Evolutionary conservation across 345 rosid species (phyloP).

Genomic region (Arabidopsis arenosa): DNA sequence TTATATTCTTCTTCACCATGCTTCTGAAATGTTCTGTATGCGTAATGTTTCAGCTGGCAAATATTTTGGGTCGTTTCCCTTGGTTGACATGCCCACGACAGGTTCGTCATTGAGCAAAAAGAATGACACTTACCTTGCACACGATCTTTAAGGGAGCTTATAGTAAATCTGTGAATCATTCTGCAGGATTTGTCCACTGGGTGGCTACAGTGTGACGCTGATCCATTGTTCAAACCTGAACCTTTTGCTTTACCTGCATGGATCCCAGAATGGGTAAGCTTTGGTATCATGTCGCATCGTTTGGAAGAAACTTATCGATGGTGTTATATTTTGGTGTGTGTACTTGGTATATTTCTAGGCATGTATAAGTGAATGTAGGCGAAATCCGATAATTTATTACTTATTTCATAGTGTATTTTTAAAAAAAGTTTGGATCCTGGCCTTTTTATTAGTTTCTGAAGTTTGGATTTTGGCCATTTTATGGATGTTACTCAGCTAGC

Average conservation of each 20-base stretch:
- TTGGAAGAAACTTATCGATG: neutral
- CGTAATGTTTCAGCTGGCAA: slow-evolving; percentile 77
- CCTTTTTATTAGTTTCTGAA: neutral
- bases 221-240: slow-evolving; percentile 88
- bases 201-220: slow-evolving; percentile 97
- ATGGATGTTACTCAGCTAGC: too few relatives aligned
- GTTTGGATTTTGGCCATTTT: too few relatives aligned
- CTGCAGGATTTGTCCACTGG: slow-evolving; percentile 87
- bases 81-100: slow-evolving; percentile 98
- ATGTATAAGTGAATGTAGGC: neutral
- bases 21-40: slow-evolving; percentile 17
- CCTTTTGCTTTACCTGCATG: slow-evolving; percentile 59
- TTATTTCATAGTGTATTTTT: neutral
- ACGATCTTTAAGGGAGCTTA: slow-evolving; percentile 21
- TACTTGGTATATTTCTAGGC: neutral
- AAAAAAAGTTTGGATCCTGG: neutral
- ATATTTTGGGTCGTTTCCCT: slow-evolving; percentile 82
- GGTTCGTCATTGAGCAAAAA: slow-evolving; percentile 52
- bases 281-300: slow-evolving; percentile 2
- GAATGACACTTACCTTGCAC: neutral
- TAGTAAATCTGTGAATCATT: slow-evolving; percentile 22
- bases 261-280: slow-evolving; percentile 75
- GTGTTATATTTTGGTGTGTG: neutral
- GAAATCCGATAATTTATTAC: neutral
- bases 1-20: neutral